Evolutionary conservation across 2,329 filamentous ascomycete genomes (phyloP), one percentile per base, ranked within the genome.

Genomic region (Elsinoe perseae): DNA sequence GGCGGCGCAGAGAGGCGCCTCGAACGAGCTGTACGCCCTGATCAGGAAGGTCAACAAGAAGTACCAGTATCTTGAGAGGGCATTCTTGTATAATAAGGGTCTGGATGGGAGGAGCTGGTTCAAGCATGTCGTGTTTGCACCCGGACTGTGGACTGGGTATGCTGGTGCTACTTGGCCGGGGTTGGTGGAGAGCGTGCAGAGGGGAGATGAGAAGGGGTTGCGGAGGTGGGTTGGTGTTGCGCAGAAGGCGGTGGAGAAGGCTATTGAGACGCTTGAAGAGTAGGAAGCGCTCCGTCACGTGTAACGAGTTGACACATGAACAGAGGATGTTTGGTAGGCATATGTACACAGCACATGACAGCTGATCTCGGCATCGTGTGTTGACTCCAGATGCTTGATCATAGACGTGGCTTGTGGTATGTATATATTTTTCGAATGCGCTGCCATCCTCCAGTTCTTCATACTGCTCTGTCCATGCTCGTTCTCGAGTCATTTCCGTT

Each of bases 101-200:
- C 72, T 97, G 18, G 91, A 95, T 68, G 82, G 83, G 1, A 77
- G 92, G 58, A 75, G 76, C 21, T 96, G 90, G 90, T 97, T 92
- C 75, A 96, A 96, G 74, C 92, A 96, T 65, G 86, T 95, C 2
- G 86, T 96, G 1, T 96, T 95, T 71, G 91, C 91, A 1, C 91
- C 91, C 0, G 91, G 91, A 0, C 69, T 92, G 48, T 95, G 90
- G 89, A 95, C 89, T 0, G 91, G 91, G 0, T 96, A 96, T 70
- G 77, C 89, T 0, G 91, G 90, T 2, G 82, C 79, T 3, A 83
- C 82, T 7, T 85, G 81, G 63, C 82, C 83, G 1, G 81, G 82
- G 1, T 69, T 85, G n/a, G 78, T 83, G 4, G 82, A 85, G 67
- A 79, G 77, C 53, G 72, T 85, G 46, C 79, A 83, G 25, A 76